Evolutionary conservation across 2,329 filamentous ascomycete genomes (phyloP).

Genomic region (Phaeosphaeria sp.): DNA sequence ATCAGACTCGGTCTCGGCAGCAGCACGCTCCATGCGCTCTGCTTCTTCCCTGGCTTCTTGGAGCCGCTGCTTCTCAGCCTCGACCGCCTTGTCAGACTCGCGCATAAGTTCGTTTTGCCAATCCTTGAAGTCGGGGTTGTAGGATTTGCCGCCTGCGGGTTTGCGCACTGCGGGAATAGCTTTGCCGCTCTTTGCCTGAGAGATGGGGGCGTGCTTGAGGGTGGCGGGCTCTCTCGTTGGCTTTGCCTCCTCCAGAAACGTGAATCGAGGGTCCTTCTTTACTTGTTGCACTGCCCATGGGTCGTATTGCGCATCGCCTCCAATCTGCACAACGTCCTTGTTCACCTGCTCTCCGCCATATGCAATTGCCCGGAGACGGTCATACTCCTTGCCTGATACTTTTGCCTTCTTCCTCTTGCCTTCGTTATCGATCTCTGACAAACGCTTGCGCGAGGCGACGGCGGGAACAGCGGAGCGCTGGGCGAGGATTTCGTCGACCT

Average conservation of each 20-base stretch:
- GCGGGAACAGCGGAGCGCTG: slow-evolving; percentile 82
- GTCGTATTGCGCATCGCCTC: slow-evolving; percentile 71
- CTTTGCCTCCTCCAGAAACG: slow-evolving; percentile 72
- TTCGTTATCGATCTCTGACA: slow-evolving; percentile 74
- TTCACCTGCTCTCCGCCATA: slow-evolving; percentile 67
- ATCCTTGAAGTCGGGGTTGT: slow-evolving; percentile 88
- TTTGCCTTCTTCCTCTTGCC: slow-evolving; percentile 76
- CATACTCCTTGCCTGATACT: slow-evolving; percentile 84
- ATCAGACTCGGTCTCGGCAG: slow-evolving; percentile 76
- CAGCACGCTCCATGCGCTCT: slow-evolving; percentile 71
- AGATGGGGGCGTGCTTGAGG: slow-evolving; percentile 77
- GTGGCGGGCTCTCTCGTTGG: slow-evolving; percentile 76
- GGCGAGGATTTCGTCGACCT: slow-evolving; percentile 89
- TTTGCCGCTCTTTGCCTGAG: slow-evolving; percentile 83
- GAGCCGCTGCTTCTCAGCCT: slow-evolving; percentile 77
- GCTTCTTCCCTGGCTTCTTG: slow-evolving; percentile 71
- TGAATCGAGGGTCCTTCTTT: slow-evolving; percentile 61
- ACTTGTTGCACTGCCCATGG: slow-evolving; percentile 71
- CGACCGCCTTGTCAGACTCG: slow-evolving; percentile 80
- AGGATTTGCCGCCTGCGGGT: slow-evolving; percentile 84
- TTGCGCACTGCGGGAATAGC: slow-evolving; percentile 77
- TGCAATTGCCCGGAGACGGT: slow-evolving; percentile 78
- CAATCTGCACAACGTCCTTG: slow-evolving; percentile 59
- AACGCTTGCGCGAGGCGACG: slow-evolving; percentile 78
- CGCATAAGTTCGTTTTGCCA: slow-evolving; percentile 78